Evolutionary conservation across 1,139 yeast genomes (phyloP).

Genomic region (Yamadazyma songkhlaensis): DNA sequence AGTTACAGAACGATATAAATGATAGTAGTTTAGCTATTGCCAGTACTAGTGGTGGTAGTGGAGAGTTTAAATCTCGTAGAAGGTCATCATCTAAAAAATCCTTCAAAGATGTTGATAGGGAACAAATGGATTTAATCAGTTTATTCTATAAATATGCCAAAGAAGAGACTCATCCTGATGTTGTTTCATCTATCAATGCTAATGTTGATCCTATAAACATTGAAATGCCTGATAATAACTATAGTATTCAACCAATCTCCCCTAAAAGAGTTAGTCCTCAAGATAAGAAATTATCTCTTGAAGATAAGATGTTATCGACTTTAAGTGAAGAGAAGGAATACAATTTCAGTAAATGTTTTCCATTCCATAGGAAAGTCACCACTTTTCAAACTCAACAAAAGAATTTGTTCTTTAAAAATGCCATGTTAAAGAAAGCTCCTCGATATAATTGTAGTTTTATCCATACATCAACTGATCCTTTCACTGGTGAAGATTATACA

Average conservation of each 20-base stretch:
- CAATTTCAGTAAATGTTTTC: constrained; percentile 76
- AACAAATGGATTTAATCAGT: constrained; percentile 34
- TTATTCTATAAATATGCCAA: constrained; percentile 43
- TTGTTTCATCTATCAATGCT: constrained; percentile 2
- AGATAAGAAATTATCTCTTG: constrained; percentile 14
- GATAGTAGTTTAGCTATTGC: neutral
- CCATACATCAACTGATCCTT: constrained; percentile 37
- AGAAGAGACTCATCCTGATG: constrained; percentile 24
- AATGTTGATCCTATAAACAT: constrained; percentile 16
- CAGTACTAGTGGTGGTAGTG: neutral
- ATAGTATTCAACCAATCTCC: constrained; percentile 17
- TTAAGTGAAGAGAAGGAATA: constrained; percentile 53
- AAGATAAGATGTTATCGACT: constrained; percentile 21
- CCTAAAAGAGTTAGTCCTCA: constrained; percentile 7
- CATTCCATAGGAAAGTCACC: constrained; percentile 68
- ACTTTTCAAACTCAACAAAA: constrained; percentile 64
- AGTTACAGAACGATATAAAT: constrained; percentile 3
- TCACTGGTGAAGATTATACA: constrained; percentile 46
- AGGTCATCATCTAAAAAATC: constrained; percentile 25
- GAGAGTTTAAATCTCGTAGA: constrained; percentile 12
- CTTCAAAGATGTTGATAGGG: constrained; percentile 18
- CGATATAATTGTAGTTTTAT: constrained; percentile 59
- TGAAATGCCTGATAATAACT: constrained; percentile 6
- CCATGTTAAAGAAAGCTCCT: constrained; percentile 39
- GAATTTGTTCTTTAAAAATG: constrained; percentile 42